phyloP scores from a whole-genome alignment of 2,329 filamentous ascomycete genomes.

The Kalaharituber pfeilii region DNA sequence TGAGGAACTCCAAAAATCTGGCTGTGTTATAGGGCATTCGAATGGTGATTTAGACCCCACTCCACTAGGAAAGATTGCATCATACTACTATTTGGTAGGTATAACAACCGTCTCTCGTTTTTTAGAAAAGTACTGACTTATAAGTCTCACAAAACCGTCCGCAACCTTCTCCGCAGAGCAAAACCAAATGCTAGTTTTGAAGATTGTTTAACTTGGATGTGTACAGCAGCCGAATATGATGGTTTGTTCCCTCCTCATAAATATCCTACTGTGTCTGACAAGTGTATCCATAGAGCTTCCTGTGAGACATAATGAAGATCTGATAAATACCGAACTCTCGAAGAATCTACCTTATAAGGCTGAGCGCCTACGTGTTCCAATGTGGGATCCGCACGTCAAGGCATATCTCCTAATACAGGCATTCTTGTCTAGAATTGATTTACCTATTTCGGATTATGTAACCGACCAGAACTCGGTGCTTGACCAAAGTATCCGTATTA shows the following conservation, averaged over 20 bases:
- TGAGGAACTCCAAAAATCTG: slow-evolving; percentile 61
- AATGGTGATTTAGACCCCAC: slow-evolving; percentile 85
- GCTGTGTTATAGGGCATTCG: slow-evolving; percentile 63
- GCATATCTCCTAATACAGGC: slow-evolving; percentile 85
- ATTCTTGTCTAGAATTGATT: slow-evolving; percentile 78
- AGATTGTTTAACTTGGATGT: slow-evolving; percentile 83
- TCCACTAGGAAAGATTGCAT: slow-evolving; percentile 93
- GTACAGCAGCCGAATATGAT: slow-evolving; percentile 82
- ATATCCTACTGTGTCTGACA: background rate
- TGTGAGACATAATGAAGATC: slow-evolving; percentile 93
- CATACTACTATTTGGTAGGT: slow-evolving; percentile 74
- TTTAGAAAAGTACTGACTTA: background rate
- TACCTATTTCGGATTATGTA: slow-evolving; percentile 93
- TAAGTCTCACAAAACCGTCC: slow-evolving; percentile 73
- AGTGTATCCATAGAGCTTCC: slow-evolving; percentile 49
- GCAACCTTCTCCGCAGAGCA: slow-evolving; percentile 59
- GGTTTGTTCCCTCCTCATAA: slow-evolving; percentile 11
- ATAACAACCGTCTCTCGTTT: background rate
- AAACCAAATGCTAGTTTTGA: slow-evolving; percentile 60
- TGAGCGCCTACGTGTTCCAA: slow-evolving; percentile 47
- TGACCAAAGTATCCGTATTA: slow-evolving; percentile 90
- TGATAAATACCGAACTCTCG: slow-evolving; percentile 84
- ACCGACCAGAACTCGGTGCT: slow-evolving; percentile 78
- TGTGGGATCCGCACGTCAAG: slow-evolving; percentile 99
- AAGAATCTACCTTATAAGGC: slow-evolving; percentile 57